phyloP scores from a whole-genome alignment of 805 yeast species.

The Pichia pseudocactophila region DNA sequence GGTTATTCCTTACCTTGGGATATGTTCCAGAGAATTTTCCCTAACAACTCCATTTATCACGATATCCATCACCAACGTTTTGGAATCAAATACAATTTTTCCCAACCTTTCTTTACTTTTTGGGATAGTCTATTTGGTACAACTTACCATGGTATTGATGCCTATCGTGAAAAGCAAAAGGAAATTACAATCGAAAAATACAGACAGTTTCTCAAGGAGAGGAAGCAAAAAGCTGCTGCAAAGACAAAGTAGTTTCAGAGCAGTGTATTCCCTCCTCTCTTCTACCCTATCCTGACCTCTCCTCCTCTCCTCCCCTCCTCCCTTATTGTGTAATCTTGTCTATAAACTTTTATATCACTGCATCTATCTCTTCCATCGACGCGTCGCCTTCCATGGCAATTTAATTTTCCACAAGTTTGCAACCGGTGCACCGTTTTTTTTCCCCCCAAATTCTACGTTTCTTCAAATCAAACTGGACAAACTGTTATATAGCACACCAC shows the following conservation, averaged over 20 bases:
- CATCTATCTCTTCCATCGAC: constrained; percentile 1
- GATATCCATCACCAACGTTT: constrained; percentile 96
- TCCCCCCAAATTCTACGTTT: background rate
- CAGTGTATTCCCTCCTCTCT: background rate
- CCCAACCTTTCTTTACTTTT: constrained; percentile 92
- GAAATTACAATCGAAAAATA: constrained; percentile 61
- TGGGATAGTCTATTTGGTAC: constrained; percentile 80
- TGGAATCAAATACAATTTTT: constrained; percentile 87
- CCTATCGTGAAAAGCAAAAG: constrained; percentile 56
- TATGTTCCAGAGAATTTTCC: constrained; percentile 82
- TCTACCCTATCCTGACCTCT: background rate
- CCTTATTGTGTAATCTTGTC: too few relatives aligned
- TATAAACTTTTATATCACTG: background rate
- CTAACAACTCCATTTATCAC: constrained; percentile 91
- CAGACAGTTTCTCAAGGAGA: constrained; percentile 42
- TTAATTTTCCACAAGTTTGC: too few relatives aligned
- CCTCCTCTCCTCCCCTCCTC: too few relatives aligned
- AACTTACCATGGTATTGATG: constrained; percentile 56
- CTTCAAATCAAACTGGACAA: constrained; percentile 20
- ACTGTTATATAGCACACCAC: constrained; percentile 13
- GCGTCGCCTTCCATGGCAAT: too few relatives aligned
- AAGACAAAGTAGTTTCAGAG: background rate
- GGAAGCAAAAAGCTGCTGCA: constrained; percentile 17
- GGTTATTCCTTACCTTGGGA: constrained; percentile 94
- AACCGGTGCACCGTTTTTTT: background rate